Evolutionary conservation across 2,329 filamentous ascomycete genomes (phyloP), one percentile per base, ranked within the genome.

Genomic region (Helotiales sp.): DNA sequence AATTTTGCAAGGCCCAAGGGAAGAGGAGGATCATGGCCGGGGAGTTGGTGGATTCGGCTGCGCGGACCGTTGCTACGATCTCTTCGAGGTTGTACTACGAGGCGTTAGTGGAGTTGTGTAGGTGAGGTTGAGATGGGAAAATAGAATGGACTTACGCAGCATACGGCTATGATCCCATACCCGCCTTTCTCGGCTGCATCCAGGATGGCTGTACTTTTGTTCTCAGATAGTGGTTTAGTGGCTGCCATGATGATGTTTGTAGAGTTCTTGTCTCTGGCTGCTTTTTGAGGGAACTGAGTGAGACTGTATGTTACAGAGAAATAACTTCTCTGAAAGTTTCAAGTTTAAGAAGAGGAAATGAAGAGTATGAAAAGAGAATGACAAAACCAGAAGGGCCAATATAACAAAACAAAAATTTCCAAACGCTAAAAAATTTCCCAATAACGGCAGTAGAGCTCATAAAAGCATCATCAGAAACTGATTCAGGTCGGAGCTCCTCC

Each of bases 21-120:
- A 92, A 92, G 72, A 92, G 84, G 34, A 89, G 88, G 76, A 92
- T 87, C 78, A 91, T 88, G 30, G 87, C 81, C 0, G 90, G 89
- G 0, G 88, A 87, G 40, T 82, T 81, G 69, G 88, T 89, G 40
- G 83, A 82, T 79, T 92, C 89, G 37, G 90, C 90, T 20, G 90
- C 90, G 66, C 85, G 83, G 52, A 91, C 84, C 10, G 85, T 86
- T 6, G 87, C 89, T 3, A 91, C 80, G 70, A 93, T 88, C 55
- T 86, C 86, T 79, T 92, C 90, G 64, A 91, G 79, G 75, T 92
- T 90, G 83, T 91, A 91, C 82, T 1, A 86, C 37, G 32, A 22
- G 24, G n/a, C 5, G 47, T 50, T 17, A 50, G 47, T 30, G 24
- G 24, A 28, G 24, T 28, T 49, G 11, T 50, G 24, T 22, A 50